Base-by-base conservation (phyloP, 805 yeast species). In the Candida cerambycidarum region DNA sequence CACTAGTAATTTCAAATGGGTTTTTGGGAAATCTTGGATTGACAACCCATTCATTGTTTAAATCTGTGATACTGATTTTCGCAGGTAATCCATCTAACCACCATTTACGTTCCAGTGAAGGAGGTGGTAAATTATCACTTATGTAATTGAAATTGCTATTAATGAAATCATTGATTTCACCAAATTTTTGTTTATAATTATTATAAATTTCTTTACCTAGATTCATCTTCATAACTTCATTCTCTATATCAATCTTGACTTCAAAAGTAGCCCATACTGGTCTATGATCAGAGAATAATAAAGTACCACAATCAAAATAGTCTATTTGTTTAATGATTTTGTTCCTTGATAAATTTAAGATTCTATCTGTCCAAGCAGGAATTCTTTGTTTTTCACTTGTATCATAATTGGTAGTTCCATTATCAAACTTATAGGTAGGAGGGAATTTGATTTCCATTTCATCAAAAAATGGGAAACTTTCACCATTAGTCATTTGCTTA, bases 321-420 rank as follows among this genome's bases (percentile, higher is more conserved):
- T 67, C 63, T 1, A 74, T 48, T 47, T 85, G 92, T 34, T 66
- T 71, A 43, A 90, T 59, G 9, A 75, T 69, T 27, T 76, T 73
- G 12, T 85, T 82, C 18, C 85, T 69, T 3, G 75, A 64, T 42
- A 69, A 53, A 55, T 80, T 82, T 37, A 90, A 62, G 29, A 88
- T 83, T 44, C 99, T 69, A 65, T 93, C 99, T 2, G 98, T 90
- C 99, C 99, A 93, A 0, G 99, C 95, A 1, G 99, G 99, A 10
- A 87, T 82, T 48, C 99, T 78, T 62, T 82, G 83, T 62, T 93
- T 93, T 55, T 92, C 98, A 31, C 95, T 83, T 0, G 95, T 78
- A 60, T 93, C 99, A 59, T 90, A 93, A 2, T 58, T 64, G 36
- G 76, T 78, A 0, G 95, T 84, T 4, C 95, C 95, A 38, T 87